Percentiles rank a stretch among this genome's conserved stretches.
These are phyloP conservation scores for Hericium erinaceus DNA, from an alignment of 768 basidiomycete species.

Conservation along the genomic window DNA sequence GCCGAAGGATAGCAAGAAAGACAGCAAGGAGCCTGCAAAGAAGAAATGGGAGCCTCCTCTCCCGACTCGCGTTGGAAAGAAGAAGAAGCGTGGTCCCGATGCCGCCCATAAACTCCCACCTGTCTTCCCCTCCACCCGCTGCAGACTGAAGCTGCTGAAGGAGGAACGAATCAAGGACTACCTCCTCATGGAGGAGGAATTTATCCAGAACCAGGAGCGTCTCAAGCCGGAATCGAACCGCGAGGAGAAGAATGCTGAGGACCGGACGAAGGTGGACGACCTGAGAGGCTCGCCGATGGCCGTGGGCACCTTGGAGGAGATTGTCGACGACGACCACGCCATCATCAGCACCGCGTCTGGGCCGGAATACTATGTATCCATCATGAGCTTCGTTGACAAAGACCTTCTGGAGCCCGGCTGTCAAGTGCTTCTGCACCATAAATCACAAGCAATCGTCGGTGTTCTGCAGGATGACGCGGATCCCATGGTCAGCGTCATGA, in stretches of 20 bases:
- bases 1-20: slow-evolving; percentile 18
- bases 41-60: slow-evolving; percentile 99
- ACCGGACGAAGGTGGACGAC: slow-evolving; percentile 88
- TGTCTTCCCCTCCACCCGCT: slow-evolving; percentile 90
- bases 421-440: slow-evolving; percentile 91
- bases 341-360: slow-evolving; percentile 93
- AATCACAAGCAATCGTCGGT: slow-evolving; percentile 90
- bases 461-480: slow-evolving; percentile 93
- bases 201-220: slow-evolving; percentile 85
- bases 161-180: slow-evolving; percentile 98
- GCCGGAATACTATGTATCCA: slow-evolving; percentile 94
- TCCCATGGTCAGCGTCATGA: slow-evolving; percentile 97
- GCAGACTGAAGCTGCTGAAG: slow-evolving; percentile 91
- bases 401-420: slow-evolving; percentile 95
- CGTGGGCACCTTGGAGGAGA: slow-evolving; percentile 97
- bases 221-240: slow-evolving; percentile 79
- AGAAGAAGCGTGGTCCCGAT: slow-evolving; percentile 89
- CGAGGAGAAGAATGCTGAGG: slow-evolving; percentile 95
- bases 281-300: slow-evolving; percentile 93
- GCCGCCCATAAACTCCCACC: slow-evolving; percentile 86
- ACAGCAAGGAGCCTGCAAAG: slow-evolving; percentile 45
- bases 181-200: slow-evolving; percentile 90
- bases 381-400: slow-evolving; percentile 98
- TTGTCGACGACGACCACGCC: slow-evolving; percentile 98
- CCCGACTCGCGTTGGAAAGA: slow-evolving; percentile 94